phyloP scores from a whole-genome alignment of 805 yeast genomes.

The Saturnispora sekii region DNA sequence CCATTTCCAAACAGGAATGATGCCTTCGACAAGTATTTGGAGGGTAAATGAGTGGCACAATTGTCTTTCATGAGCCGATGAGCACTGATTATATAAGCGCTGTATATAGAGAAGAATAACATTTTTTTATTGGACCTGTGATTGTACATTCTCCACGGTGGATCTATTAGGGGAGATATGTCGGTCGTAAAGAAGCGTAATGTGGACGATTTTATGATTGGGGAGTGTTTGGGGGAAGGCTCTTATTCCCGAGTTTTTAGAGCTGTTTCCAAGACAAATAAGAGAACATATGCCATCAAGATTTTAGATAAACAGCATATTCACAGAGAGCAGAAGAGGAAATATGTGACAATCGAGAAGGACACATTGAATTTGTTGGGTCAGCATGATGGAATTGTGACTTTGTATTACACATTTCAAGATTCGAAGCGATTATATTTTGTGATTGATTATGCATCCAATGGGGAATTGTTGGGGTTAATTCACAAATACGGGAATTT shows the following conservation, averaged over 20 bases:
- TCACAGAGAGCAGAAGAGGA: slow-evolving; percentile 87
- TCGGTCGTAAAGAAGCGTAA: slow-evolving; percentile 33
- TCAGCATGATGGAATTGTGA: slow-evolving; percentile 90
- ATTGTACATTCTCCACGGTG: too few relatives aligned
- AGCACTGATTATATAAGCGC: neutral
- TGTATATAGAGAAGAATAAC: too few relatives aligned
- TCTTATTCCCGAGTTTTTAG: slow-evolving; percentile 90
- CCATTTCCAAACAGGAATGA: slow-evolving; percentile 74
- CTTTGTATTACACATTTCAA: slow-evolving; percentile 88
- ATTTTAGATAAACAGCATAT: slow-evolving; percentile 87
- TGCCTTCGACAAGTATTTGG: slow-evolving; percentile 84
- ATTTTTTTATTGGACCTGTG: too few relatives aligned
- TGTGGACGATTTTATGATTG: slow-evolving; percentile 83
- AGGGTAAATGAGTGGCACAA: slow-evolving; percentile 14
- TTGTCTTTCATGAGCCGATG: neutral
- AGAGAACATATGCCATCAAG: slow-evolving; percentile 80
- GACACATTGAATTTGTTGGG: slow-evolving; percentile 81
- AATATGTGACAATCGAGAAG: slow-evolving; percentile 93
- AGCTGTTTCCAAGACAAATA: slow-evolving; percentile 68
- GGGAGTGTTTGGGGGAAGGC: slow-evolving; percentile 87
- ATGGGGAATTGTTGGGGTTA: slow-evolving; percentile 83
- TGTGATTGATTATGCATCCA: slow-evolving; percentile 88
- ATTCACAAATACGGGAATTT: slow-evolving; percentile 71
- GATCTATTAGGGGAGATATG: slow-evolving; percentile 14
- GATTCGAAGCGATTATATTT: slow-evolving; percentile 81